Evolutionary conservation across 2,329 filamentous ascomycete genomes (phyloP), one percentile per base, ranked within the genome.

Genomic region (Scedosporium apiospermum): DNA sequence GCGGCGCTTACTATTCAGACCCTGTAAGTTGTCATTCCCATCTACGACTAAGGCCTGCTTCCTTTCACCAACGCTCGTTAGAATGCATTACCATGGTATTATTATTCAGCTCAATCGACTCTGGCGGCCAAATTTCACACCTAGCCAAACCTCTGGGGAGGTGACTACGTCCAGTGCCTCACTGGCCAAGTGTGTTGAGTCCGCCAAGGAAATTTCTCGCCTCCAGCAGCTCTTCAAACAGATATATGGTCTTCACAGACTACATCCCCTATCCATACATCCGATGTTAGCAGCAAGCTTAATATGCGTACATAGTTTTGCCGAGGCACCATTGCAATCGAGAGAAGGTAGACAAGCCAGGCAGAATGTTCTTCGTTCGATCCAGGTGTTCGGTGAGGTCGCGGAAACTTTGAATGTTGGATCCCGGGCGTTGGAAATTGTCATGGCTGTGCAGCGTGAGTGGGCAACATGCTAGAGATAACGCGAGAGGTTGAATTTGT

Each of bases 181-280:
- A 21, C 16, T 42, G 16, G 14, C 23, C 1, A 6, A 21, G 5
- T 38, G 7, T n/a, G 26, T 41, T 10, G 23, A 41, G 21, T 38
- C 44, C 12, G 60, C 60, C 7, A 38, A 23, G 21, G 42, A 55
- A 34, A 62, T 62, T 27, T 27, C 9, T 9, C 23, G 30, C 6
- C 46, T 62, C 26, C 60, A 53, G 34, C 60, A 62, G n/a, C 10
- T 21, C 5, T 62, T 62, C 60, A 34, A 26, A 62, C 42, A 57
- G 21, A 57, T 14, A 21, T 30, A 55, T 26, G 60, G 60, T 6
- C 16, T 62, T 23, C 26, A 10, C 14, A 23, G 34, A 34, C 60
- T 62, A 23, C 42, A 62, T 14, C 60, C 60, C 10, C 16, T 57
- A 21, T 55, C 60, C 3, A 42, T 57, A 16, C 46, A 57, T 34